phyloP scores from a whole-genome alignment of 1,284 basidiomycete genomes.

The Ceratobasidium sp. region DNA sequence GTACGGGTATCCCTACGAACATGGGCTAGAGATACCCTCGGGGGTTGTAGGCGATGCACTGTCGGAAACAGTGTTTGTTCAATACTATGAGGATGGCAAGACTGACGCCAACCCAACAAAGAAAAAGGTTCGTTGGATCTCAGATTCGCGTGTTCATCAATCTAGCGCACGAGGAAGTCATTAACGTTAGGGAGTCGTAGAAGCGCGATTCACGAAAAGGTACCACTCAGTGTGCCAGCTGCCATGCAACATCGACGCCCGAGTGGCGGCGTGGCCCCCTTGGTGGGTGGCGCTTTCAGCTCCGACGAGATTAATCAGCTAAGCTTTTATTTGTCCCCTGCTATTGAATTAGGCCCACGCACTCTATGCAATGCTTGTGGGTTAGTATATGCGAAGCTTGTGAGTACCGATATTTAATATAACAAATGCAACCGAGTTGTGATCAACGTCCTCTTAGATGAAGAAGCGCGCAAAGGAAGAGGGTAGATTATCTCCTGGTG shows the following conservation, averaged over 20 bases:
- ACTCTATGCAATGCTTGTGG: conserved; percentile 82
- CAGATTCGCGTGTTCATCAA: conserved; percentile 13
- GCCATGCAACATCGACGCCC: conserved; percentile 82
- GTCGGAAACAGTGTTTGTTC: conserved; percentile 24
- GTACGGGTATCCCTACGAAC: conserved; percentile 15
- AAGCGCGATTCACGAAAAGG: conserved; percentile 39
- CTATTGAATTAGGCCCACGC: conserved; percentile 63
- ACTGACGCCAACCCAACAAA: conserved; percentile 25
- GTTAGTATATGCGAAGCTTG: conserved; percentile 79
- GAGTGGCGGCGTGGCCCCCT: conserved; percentile 83
- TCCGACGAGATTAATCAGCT: conserved; percentile 43
- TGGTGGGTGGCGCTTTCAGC: conserved; percentile 60
- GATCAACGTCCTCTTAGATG: background rate
- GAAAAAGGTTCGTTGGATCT: conserved; percentile 29
- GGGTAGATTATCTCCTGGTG: conserved; percentile 10
- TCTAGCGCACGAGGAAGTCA: conserved; percentile 20
- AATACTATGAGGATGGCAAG: conserved; percentile 33
- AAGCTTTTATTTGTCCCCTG: conserved; percentile 40
- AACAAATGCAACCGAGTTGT: no score
- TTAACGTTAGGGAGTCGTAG: conserved; percentile 27
- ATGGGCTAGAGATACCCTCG: background rate
- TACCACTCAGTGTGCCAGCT: conserved; percentile 76
- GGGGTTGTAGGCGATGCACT: conserved; percentile 20
- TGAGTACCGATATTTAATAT: conserved; percentile 54
- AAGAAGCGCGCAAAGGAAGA: conserved; percentile 35